Base-by-base conservation (phyloP, 2,329 filamentous ascomycete genomes). In the Pestalotiopsis sp. region DNA sequence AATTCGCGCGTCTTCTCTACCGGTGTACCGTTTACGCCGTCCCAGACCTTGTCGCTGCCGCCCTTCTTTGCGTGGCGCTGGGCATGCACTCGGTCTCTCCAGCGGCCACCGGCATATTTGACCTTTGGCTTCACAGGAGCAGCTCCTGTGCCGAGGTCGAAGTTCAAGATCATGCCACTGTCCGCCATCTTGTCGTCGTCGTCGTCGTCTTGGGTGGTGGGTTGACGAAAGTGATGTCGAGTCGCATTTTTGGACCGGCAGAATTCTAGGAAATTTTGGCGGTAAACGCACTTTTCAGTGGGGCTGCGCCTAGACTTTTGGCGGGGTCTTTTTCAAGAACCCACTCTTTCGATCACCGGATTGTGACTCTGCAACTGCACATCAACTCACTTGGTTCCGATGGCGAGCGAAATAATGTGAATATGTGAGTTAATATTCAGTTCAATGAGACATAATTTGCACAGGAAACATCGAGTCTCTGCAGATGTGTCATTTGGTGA, bases 111-210 rank as follows among this genome's bases (percentile, higher is more conserved):
- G 78, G 92, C 96, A 80, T 97, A 93, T 73, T 86, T 90, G 70
- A 87, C 83, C 66, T 87, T 83, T 5, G 87, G 84, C 70, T 90
- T 86, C 66, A 93, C 79, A 13, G 92, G 87, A 20, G 84, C 87
- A 70, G 93, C 90, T 52, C 45, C 45, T 11, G 45, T 40, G 36
- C 89, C 87, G 68, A 97, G 84, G 75, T 94, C 91, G 79, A 98
- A 98, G 76, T 98, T 98, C 78, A 98, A 85, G 68, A 98, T 88
- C 89, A 99, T 92, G 74, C 94, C 94, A 90, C 97, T 93, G 84
- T 98, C 95, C 65, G 93, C 93, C 95, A 98, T 98, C 70, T 69
- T 77, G 69, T 67, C 40, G 27, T 59, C 27, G 57, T 59, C 45
- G 45, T 52, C 14, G 14, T 2, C 20, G 20, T 20, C 23, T 59